phyloP scores from a whole-genome alignment of 2,329 filamentous ascomycete genomes.

The Epicoccum nigrum region DNA sequence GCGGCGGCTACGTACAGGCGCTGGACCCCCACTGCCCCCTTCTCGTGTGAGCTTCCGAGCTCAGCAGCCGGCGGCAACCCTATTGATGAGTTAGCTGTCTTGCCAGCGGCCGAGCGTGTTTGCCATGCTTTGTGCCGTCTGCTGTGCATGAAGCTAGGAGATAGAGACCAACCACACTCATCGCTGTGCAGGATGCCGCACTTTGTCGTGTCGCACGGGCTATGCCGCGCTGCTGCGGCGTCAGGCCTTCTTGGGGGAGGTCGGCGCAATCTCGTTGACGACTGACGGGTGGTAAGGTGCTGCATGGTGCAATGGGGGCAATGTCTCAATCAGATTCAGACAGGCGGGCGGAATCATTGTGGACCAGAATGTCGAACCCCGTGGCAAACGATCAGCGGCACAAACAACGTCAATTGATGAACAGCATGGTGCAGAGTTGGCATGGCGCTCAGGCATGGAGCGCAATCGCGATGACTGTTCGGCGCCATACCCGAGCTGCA shows the following conservation, averaged over 20 bases:
- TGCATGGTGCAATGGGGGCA: constrained; percentile 1
- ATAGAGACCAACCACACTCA: not conserved
- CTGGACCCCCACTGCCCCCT: not conserved
- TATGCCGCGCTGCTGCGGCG: constrained; percentile 15
- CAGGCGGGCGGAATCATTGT: no score
- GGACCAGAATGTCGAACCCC: no score
- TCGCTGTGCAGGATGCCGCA: constrained; percentile 4
- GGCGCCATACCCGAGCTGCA: constrained; percentile 15
- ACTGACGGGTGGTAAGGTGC: constrained; percentile 4
- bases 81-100: constrained; percentile 12
- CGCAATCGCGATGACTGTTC: constrained; percentile 5
- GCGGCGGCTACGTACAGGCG: constrained; percentile 10
- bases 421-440: constrained; percentile 9
- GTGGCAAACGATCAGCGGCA: constrained; percentile 5
- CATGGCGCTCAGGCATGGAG: constrained; percentile 12
- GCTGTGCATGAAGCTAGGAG: constrained; percentile 9
- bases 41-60: not conserved
- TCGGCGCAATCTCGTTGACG: constrained; percentile 15
- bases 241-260: constrained; percentile 11
- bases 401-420: constrained; percentile 10
- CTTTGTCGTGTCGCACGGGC: constrained; percentile 9
- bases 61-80: constrained; percentile 4
- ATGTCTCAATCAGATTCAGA: constrained; percentile 5
- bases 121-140: constrained; percentile 2
- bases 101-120: constrained; percentile 3